These are phyloP conservation scores for Nepenthes alata DNA, from an alignment of 179 eudicot species.

Conservation along the genomic window DNA sequence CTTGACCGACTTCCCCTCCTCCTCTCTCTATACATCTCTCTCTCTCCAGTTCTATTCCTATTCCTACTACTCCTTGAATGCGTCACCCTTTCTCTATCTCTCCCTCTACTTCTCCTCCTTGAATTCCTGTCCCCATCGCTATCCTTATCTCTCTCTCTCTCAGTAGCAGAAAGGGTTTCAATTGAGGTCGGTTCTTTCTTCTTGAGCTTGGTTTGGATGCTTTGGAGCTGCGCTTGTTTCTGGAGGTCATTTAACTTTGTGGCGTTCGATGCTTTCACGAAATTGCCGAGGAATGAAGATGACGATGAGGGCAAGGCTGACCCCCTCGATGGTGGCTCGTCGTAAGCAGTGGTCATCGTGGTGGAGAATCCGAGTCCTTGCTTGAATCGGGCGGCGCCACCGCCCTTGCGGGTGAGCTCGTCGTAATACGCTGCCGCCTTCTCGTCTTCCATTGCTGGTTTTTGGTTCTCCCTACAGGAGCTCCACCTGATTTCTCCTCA, in stretches of 20 bases:
- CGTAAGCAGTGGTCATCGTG: slow-evolving; percentile 8
- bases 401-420: slow-evolving; percentile 65
- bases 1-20: slow-evolving; percentile 10
- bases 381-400: slow-evolving; percentile 80
- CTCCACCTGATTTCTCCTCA: no score
- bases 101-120: slow-evolving; percentile 3
- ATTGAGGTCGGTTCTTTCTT: slow-evolving; percentile 25
- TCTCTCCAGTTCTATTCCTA: background rate
- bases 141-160: slow-evolving; percentile 12
- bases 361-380: slow-evolving; percentile 87
- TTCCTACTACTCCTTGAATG: slow-evolving; percentile 6
- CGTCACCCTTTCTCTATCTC: slow-evolving; percentile 2
- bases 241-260: slow-evolving; percentile 17
- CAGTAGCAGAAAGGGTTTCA: slow-evolving; percentile 1
- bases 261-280: slow-evolving; percentile 64
- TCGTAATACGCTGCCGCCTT: slow-evolving; percentile 88
- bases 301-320: slow-evolving; percentile 41
- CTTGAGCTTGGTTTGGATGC: slow-evolving; percentile 65
- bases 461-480: background rate
- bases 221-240: slow-evolving; percentile 43
- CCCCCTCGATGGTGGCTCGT: slow-evolving; percentile 34
- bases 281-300: slow-evolving; percentile 40
- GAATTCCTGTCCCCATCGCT: background rate
- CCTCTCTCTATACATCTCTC: slow-evolving; percentile 1
- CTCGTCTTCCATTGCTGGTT: slow-evolving; percentile 60